These are phyloP conservation scores for Moniliophthora roreri DNA, from an alignment of 1,284 basidiomycete genomes.

Conservation along the genomic window DNA sequence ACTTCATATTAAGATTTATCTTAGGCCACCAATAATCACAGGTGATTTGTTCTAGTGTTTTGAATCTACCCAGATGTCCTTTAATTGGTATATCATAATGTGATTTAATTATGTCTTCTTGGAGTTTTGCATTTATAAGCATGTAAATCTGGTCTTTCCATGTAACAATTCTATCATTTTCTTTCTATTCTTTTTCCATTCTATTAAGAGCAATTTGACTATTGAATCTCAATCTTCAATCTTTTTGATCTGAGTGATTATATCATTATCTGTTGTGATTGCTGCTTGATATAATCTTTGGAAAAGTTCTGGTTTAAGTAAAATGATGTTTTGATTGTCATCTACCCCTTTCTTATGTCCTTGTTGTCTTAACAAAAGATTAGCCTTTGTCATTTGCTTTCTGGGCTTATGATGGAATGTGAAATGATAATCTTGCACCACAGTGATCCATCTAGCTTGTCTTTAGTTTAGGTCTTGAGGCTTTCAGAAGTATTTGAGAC, in stretches of 20 bases:
- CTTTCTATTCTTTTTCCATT: too few relatives aligned
- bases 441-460: conserved; percentile 29
- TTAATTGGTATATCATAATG: conserved; percentile 28
- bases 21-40: conserved; percentile 45
- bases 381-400: conserved; percentile 27
- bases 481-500: conserved; percentile 27
- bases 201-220: too few relatives aligned
- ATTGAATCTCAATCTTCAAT: too few relatives aligned
- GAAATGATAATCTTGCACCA: conserved; percentile 29
- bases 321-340: too few relatives aligned
- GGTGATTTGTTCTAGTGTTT: conserved; percentile 34
- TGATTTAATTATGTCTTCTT: too few relatives aligned
- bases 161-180: too few relatives aligned
- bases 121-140: too few relatives aligned
- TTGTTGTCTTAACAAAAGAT: conserved; percentile 37
- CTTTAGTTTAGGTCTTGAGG: conserved; percentile 20
- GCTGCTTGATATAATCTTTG: too few relatives aligned
- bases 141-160: too few relatives aligned
- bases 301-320: conserved; percentile 25
- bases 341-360: conserved; percentile 29
- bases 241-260: too few relatives aligned
- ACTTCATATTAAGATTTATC: conserved; percentile 18
- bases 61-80: conserved; percentile 42
- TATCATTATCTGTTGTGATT: too few relatives aligned
- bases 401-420: conserved; percentile 38